Conservation (phyloP, 352 stramenopile genomes). For the Phytopythium aichiense region DNA sequence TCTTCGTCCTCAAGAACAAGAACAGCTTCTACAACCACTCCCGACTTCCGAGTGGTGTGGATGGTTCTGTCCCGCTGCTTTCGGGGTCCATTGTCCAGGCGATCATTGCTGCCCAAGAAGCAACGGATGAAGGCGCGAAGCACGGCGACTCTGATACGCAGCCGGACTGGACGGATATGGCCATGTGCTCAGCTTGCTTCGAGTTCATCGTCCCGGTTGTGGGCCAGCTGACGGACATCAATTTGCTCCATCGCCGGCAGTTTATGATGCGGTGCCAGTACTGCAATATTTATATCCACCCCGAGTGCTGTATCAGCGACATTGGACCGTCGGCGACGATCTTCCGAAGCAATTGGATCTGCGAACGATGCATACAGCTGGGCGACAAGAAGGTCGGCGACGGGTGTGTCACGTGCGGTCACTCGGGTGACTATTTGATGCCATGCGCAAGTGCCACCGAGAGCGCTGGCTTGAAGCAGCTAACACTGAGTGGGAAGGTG, state of each 20-base stretch:
- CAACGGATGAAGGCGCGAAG: constrained; percentile 10
- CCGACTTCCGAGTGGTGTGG: constrained; percentile 4
- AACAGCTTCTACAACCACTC: constrained; percentile 25
- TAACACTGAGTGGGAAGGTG: background rate
- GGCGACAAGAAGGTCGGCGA: constrained; percentile 18
- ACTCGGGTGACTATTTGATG: constrained; percentile 78
- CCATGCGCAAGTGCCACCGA: constrained; percentile 36
- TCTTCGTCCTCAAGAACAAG: constrained; percentile 63
- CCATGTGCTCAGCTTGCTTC: constrained; percentile 75
- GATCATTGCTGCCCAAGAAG: constrained; percentile 31
- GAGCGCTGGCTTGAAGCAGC: background rate
- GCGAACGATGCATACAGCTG: constrained; percentile 66
- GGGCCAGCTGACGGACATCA: constrained; percentile 35
- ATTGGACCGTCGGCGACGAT: constrained; percentile 50
- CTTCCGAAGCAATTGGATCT: constrained; percentile 83
- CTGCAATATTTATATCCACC: constrained; percentile 80
- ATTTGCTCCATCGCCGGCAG: constrained; percentile 63
- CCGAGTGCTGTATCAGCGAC: constrained; percentile 75
- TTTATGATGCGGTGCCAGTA: constrained; percentile 85
- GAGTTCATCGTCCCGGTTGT: constrained; percentile 56
- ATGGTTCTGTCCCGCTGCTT: constrained; percentile 31
- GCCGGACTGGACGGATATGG: constrained; percentile 61
- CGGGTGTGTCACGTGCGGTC: constrained; percentile 60
- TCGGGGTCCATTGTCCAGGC: constrained; percentile 52
- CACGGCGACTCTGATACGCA: background rate